Evolutionary conservation across 371 early-diverging fungal species (phyloP), one percentile per base, ranked within the genome.

Genomic region (Actinomortierella wolfii): DNA sequence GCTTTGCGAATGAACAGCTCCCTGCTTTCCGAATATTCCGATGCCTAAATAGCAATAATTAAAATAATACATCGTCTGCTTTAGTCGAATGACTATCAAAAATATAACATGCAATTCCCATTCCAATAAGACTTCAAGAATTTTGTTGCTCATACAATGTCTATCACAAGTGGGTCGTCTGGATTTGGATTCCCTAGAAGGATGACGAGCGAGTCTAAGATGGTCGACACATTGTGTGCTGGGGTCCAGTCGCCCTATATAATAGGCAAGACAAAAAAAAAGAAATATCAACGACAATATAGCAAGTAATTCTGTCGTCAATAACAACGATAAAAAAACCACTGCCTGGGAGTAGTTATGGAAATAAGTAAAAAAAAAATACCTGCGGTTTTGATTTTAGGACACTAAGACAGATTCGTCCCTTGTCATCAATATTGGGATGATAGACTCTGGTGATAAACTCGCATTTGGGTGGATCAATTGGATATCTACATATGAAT

Each of bases 361-460:
- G 23, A 20, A 9, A 25, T 47, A 9, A 9, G 4, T 4, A 4
- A 25, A 13, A 9, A 7, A 9, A 25, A 47, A 4, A 13, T 9
- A 46, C 49, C 43, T 68, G 64, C 20, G 68, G 67, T 14, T 40
- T 57, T 23, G 34, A 39, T 24, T 73, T 73, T n/a, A 73, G n/a
- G 39, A 73, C 62, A 41, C 66, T 55, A 14, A 73, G 60, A 25
- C 74, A 73, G n/a, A 73, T 73, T 8, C 67, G 59, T 2, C 74
- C 74, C 48, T 73, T 61, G 21, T 73, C 73, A 29, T 73, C 73
- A 61, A 73, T 73, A 26, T 73, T 73, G 14, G 73, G 73, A 34
- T 73, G 74, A 34, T 73, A 73, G 8, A 73, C 57, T 25, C 49
- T 49, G 15, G 74, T 73, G 13, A 63, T 47, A 44, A 73, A 73